Base-by-base conservation (phyloP, 139 green algal genomes). In the Closterium sp. region DNA sequence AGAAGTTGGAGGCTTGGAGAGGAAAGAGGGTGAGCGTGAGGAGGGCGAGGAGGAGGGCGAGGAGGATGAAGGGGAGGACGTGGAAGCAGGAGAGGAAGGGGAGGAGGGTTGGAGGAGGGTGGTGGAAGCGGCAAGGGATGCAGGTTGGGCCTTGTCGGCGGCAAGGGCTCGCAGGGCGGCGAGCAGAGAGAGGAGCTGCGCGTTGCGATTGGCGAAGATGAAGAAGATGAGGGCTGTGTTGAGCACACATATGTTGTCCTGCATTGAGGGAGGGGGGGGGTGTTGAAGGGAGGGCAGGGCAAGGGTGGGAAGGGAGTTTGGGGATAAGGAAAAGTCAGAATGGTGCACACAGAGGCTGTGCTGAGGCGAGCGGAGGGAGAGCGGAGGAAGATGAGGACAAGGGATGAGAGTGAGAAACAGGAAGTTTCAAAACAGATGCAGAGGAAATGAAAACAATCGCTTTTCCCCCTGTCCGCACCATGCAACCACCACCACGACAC, bases 161-260 rank as follows among this genome's bases (percentile, higher is more conserved):
- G 89, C n/a, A n/a, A n/a, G n/a, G n/a, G n/a, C 28, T 22, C 92
- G 89, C 19, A 95, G 91, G 30, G n/a, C 70, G 31, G 91, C 4
- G 22, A 95, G 91, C 7, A 86, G 38, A 27, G 13, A 21, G 10
- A 45, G 86, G 30, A 95, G 88, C 91, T 92, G 87, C 1, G 89
- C 91, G 17, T 89, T 62, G 70, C 91, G 87, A 24, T 93, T 27
- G 31, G 91, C 86, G 34, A 94, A 94, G 38, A 95, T 84, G 85
- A 95, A 92, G 50, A 95, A 95, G 28, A 95, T 90, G 24, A 95
- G 88, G 1, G 91, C 86, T 28, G 93, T 95, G 89, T 95, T 95
- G 13, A 95, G 87, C 13, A 95, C 93, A 31, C 93, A 95, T 50
- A 95, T 95, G 91, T 95, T 95, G 88, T 95, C 93, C 93, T 95